Conservation (phyloP, 768 basidiomycete genomes). For the Aureoboletus auriporus region DNA sequence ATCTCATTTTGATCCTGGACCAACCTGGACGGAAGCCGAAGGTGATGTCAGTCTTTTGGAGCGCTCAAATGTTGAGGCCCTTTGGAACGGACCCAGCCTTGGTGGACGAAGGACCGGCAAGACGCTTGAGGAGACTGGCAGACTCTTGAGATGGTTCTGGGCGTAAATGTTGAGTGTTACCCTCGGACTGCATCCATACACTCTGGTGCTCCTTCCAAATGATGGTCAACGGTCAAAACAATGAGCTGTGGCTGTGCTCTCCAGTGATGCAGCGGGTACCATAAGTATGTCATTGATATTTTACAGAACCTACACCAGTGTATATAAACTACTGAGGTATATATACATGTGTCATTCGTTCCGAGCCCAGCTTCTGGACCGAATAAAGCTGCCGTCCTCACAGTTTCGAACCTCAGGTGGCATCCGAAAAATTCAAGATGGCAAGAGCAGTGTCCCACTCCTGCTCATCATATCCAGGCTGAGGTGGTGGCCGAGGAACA, state of each 20-base stretch:
- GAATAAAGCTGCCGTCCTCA: background rate
- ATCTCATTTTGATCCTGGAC: slow-evolving; percentile 79
- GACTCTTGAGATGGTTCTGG: slow-evolving; percentile 53
- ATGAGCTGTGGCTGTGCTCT: slow-evolving; percentile 7
- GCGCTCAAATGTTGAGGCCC: background rate
- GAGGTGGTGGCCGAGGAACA: slow-evolving; percentile 4
- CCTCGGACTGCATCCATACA: slow-evolving; percentile 18
- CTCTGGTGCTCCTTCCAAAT: background rate
- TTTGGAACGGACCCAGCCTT: slow-evolving; percentile 75
- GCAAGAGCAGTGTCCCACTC: slow-evolving; percentile 30
- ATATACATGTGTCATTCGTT: background rate
- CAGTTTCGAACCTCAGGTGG: background rate
- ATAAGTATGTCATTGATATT: background rate
- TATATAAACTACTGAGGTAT: background rate
- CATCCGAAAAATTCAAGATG: slow-evolving; percentile 18
- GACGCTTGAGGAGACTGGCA: slow-evolving; percentile 67
- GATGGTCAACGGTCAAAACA: too few relatives aligned
- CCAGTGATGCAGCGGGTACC: too few relatives aligned
- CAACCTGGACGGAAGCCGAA: slow-evolving; percentile 39
- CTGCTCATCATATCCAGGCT: slow-evolving; percentile 13
- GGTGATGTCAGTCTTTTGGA: slow-evolving; percentile 8
- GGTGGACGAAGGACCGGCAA: slow-evolving; percentile 84
- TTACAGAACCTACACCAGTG: background rate
- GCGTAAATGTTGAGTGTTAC: slow-evolving; percentile 9
- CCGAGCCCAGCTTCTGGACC: slow-evolving; percentile 12